Evolutionary conservation across 805 yeast species (phyloP).

Genomic region (Lachancea dasiensis): DNA sequence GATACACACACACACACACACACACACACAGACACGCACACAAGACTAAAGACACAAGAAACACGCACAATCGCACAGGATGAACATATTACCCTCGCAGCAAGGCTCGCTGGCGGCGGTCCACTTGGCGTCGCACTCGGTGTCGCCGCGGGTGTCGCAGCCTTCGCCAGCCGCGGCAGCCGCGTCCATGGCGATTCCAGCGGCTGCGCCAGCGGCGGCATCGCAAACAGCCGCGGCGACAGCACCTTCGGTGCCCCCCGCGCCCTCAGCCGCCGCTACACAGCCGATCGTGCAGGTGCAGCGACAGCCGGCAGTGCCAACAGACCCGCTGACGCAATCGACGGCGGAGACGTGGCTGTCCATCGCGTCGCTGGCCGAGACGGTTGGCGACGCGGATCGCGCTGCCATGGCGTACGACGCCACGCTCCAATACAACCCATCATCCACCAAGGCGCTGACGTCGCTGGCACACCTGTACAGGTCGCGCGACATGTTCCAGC

Average conservation of each 20-base stretch:
- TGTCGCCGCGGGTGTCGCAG: conserved; percentile 6
- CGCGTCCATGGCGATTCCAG: neutral
- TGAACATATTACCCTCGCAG: conserved; percentile 8
- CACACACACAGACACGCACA: too few species aligned
- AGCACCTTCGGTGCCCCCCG: conserved; percentile 10
- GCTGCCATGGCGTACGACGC: conserved; percentile 86
- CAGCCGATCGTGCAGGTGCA: conserved; percentile 10
- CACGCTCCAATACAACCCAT: conserved; percentile 80
- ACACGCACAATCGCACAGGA: neutral
- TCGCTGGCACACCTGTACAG: conserved; percentile 85
- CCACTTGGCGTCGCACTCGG: neutral
- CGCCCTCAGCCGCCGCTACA: conserved; percentile 5
- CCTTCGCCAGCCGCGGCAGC: conserved; percentile 1
- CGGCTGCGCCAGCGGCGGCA: neutral
- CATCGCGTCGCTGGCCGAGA: conserved; percentile 82
- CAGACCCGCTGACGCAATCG: conserved; percentile 40
- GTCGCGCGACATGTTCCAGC: conserved; percentile 81
- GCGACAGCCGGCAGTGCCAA: conserved; percentile 25
- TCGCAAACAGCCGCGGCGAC: conserved; percentile 5
- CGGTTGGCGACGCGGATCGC: conserved; percentile 79
- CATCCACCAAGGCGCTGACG: conserved; percentile 77
- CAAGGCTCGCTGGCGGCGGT: conserved; percentile 6
- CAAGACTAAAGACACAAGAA: neutral
- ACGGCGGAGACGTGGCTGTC: conserved; percentile 86
- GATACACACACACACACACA: too few species aligned